Base-by-base conservation (phyloP, 257 asterid species). In the Solanum gandarillasii region DNA sequence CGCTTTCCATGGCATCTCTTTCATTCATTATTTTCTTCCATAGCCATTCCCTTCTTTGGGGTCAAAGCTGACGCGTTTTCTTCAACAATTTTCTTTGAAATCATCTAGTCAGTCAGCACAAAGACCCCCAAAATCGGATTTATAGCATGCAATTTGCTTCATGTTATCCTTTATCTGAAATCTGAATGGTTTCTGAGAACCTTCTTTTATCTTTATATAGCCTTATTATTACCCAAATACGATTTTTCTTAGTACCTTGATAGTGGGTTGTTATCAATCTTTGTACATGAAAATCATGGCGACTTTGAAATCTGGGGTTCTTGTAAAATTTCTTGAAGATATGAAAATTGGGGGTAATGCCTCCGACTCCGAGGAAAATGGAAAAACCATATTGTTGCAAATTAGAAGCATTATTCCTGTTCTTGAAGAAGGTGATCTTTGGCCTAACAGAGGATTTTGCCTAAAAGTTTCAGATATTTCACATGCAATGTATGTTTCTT, bases 401-500 rank as follows among this genome's bases (percentile, higher is more conserved):
- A 93, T 96, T 89, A 90, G 95, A 88, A 91, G 98, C 94, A 94
- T 95, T 83, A 91, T 95, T 87, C 98, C 98, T 31, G 95, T 93
- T 12, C 85, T 96, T 29, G 96, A 94, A 88, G 98, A 93, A 89
- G 98, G 98, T 31, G 93, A 92, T 92, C 87, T 94, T 41, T 95
- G 95, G 95, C 98, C 98, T 5, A 93, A 94, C 39, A 90, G 91
- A 73, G 98, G 98, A 4, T 96, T 96, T 84, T 91, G 90, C 90
- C 89, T 95, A 27, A 93, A 93, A 68, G 96, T 96, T 55, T 93
- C 98, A 16, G 98, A 96, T 88, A 43, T 88, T 25, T 92, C 98
- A 3, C 98, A 95, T 83, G 94, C 97, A 39, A 76, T 92, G 27
- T 94, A 92, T 68, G 98, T 91, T 76, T 92, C 97, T 39, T 88